phyloP scores from a whole-genome alignment of 2,329 filamentous ascomycete genomes.

The Teratosphaeria gauchensis region DNA sequence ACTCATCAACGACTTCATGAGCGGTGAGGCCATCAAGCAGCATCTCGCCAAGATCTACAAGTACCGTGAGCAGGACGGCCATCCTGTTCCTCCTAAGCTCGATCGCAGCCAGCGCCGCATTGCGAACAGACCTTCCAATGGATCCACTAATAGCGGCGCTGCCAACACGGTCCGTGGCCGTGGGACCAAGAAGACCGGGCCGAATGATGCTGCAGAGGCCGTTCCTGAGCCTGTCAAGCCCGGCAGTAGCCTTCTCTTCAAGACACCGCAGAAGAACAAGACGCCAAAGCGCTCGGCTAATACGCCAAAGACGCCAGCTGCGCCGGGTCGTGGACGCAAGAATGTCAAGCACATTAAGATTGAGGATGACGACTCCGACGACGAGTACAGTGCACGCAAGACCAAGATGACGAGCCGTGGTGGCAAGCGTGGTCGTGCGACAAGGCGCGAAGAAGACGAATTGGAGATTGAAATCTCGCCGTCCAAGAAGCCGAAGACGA shows the following conservation, averaged over 20 bases:
- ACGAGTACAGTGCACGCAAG: not conserved
- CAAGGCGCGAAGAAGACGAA: slow-evolving; percentile 1
- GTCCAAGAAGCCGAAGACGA: slow-evolving; percentile 6
- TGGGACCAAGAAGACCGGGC: slow-evolving; percentile 8
- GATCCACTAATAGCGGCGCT: not conserved
- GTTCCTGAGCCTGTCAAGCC: slow-evolving; percentile 1
- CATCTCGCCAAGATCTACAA: slow-evolving; percentile 19
- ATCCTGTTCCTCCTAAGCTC: slow-evolving; percentile 14
- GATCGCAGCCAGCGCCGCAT: slow-evolving; percentile 8
- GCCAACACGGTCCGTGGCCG: not conserved
- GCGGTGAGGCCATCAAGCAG: slow-evolving; percentile 18
- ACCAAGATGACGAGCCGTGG: slow-evolving; percentile 1
- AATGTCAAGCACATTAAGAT: not conserved
- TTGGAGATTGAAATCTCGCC: not conserved
- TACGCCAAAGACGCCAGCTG: slow-evolving; percentile 3
- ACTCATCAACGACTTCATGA: slow-evolving; percentile 9
- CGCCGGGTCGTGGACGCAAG: slow-evolving; percentile 3
- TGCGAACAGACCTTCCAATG: not conserved
- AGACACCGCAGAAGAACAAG: slow-evolving; percentile 1
- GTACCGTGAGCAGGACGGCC: slow-evolving; percentile 7
- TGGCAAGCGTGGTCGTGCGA: slow-evolving; percentile 7
- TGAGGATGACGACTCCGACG: slow-evolving; percentile 1
- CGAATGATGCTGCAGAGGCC: not conserved
- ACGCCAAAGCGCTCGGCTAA: not conserved
- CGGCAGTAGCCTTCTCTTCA: slow-evolving; percentile 5